Evolutionary conservation across 352 stramenopile species (phyloP), one percentile per base, ranked within the genome.

Genomic region (Pythium inflatum): DNA sequence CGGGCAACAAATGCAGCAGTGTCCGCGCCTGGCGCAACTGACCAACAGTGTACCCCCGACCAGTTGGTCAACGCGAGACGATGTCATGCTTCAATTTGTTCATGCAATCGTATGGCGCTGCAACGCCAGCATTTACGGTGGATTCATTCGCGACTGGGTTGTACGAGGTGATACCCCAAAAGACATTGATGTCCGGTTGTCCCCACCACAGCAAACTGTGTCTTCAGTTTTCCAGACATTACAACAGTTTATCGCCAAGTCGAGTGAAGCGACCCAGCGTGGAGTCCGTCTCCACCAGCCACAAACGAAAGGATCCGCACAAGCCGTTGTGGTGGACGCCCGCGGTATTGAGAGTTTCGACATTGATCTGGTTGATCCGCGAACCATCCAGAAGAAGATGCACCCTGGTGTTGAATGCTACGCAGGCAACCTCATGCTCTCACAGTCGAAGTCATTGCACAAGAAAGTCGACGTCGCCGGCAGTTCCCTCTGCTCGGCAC

Each of bases 111-210:
- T 78, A 24, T 78, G 71, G 71, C 24, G 38, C 8, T 59, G 45
- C 38, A 28, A 58, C 20, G 54, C 33, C 2, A 69, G 55, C 20
- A 66, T 75, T 34, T 67, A 75, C 31, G 71, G 61, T 4, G 67
- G 71, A 2, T 78, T 78, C 38, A 8, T 78, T 8, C 71, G 71
- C 11, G 71, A 78, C 50, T 78, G 71, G 71, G 62, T 78, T 31
- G 53, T 78, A 12, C 53, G 61, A n/a, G 71, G 71, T 7, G 67
- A 78, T 36, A 5, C 48, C 1, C 67, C 71, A 12, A 75, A 67
- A 25, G 71, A 78, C 25, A 69, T 78, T 28, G 71, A 78, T 40
- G 67, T 73, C 7, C 46, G 66, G 22, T 13, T 78, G 8, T 6
- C 53, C 7, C 71, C 71, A 16, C 71, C 67, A 5, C 38, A 40